These are phyloP conservation scores for Hyparrhenia diplandra DNA, from an alignment of 176 grass and related monocot species.

Conservation along the genomic window DNA sequence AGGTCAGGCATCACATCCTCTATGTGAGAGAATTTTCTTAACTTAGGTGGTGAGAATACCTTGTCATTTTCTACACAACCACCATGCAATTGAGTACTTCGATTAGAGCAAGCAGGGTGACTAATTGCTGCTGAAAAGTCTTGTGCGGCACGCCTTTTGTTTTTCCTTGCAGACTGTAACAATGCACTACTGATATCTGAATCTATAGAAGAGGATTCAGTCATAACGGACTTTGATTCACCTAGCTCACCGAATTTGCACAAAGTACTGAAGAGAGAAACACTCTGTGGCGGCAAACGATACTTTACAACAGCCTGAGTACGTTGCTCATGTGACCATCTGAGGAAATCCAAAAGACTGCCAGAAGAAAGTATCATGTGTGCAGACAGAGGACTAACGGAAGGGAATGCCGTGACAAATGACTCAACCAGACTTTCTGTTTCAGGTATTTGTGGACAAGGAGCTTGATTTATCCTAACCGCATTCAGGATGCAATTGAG, in stretches of 20 bases:
- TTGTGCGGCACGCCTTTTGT: conserved; percentile 28
- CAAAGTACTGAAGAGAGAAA: conserved; percentile 74
- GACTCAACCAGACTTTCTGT: conserved; percentile 77
- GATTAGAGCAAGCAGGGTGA: conserved; percentile 24
- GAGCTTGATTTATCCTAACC: conserved; percentile 35
- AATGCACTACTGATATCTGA: no score
- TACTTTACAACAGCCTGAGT: conserved; percentile 62
- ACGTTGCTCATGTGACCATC: conserved; percentile 64
- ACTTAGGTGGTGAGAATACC: conserved; percentile 33
- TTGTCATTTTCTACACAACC: conserved; percentile 29
- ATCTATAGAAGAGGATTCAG: no score
- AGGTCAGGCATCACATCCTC: conserved; percentile 42
- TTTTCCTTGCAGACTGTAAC: conserved; percentile 46
- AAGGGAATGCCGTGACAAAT: conserved; percentile 90
- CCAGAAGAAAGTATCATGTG: conserved; percentile 73
- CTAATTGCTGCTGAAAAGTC: conserved; percentile 30
- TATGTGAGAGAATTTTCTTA: conserved; percentile 38
- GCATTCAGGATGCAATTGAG: conserved; percentile 61
- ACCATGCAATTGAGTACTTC: conserved; percentile 41
- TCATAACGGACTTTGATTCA: no score
- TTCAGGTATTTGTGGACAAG: conserved; percentile 63
- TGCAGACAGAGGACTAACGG: conserved; percentile 82
- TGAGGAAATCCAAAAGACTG: conserved; percentile 62
- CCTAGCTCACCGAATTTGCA: conserved; percentile 35
- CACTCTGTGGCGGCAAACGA: conserved; percentile 55